A percentile compares a stretch with the other conserved stretches of the same genome.
Evolutionary conservation across 208 protist genomes (phyloP).

Genomic region (Leishmania martiniquensis): DNA sequence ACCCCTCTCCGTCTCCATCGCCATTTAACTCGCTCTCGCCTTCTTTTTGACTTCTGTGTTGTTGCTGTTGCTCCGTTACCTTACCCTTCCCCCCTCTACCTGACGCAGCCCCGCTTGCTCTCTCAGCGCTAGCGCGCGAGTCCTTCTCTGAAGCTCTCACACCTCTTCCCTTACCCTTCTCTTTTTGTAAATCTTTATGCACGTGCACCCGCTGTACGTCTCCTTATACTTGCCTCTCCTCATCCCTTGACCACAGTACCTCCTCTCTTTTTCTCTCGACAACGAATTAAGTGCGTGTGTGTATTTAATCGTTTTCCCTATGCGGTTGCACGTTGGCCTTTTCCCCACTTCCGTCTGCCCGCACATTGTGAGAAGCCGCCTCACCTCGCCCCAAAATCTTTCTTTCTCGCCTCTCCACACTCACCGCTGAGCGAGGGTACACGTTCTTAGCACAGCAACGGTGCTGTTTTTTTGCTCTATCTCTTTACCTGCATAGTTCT

Average conservation of each 20-base stretch:
- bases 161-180: background rate
- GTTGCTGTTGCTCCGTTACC: no score
- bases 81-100: background rate
- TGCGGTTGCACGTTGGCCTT: background rate
- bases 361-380: background rate
- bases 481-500: background rate
- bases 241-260: background rate
- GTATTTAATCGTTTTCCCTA: background rate
- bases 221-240: background rate
- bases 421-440: background rate
- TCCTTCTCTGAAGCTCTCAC: background rate
- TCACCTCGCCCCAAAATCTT: background rate
- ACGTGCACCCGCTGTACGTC: background rate
- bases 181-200: background rate
- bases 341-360: background rate
- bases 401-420: background rate
- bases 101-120: no score
- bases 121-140: no score
- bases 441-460: background rate
- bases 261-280: background rate
- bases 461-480: background rate
- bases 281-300: background rate
- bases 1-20: background rate
- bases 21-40: background rate
- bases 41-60: constrained; percentile 8